Evolutionary conservation across 2,329 filamentous ascomycete species (phyloP).

Genomic region (Zymoseptoria ardabiliae): DNA sequence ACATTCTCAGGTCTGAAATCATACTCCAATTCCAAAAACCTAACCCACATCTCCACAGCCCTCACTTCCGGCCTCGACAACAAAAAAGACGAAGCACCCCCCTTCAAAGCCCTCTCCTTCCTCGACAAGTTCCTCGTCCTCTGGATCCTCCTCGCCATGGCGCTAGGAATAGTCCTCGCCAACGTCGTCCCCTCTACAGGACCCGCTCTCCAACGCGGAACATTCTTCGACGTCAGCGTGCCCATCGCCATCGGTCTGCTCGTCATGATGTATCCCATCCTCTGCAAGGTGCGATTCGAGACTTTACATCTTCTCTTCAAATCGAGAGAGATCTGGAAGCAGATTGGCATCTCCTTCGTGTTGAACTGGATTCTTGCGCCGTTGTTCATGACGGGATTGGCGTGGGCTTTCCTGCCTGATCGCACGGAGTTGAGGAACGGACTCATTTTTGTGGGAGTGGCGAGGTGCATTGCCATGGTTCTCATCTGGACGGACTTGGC

Average conservation of each 20-base stretch:
- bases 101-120: slow-evolving; percentile 36
- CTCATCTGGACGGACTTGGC: slow-evolving; percentile 74
- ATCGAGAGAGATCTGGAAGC: slow-evolving; percentile 61
- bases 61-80: slow-evolving; percentile 47
- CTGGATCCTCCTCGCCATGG: slow-evolving; percentile 74
- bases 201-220: slow-evolving; percentile 58
- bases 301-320: slow-evolving; percentile 60
- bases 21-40: not conserved
- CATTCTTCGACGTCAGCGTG: slow-evolving; percentile 63
- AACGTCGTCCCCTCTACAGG: slow-evolving; percentile 63
- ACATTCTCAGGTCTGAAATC: not conserved
- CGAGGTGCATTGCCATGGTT: slow-evolving; percentile 83
- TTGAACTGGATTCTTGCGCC: slow-evolving; percentile 81
- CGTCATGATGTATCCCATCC: slow-evolving; percentile 91
- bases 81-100: slow-evolving; percentile 25
- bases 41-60: slow-evolving; percentile 37
- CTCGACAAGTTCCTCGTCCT: slow-evolving; percentile 41
- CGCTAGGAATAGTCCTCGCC: slow-evolving; percentile 64
- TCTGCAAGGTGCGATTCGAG: slow-evolving; percentile 80
- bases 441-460: slow-evolving; percentile 74
- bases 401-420: slow-evolving; percentile 55
- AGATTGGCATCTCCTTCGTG: slow-evolving; percentile 68
- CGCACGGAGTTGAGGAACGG: slow-evolving; percentile 48
- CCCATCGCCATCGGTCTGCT: slow-evolving; percentile 65
- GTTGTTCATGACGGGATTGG: slow-evolving; percentile 68